Percentiles rank a stretch among this genome's conserved stretches.
These are phyloP conservation scores for Saccharata proteae DNA, from an alignment of 2,329 filamentous ascomycete species.

Conservation along the genomic window DNA sequence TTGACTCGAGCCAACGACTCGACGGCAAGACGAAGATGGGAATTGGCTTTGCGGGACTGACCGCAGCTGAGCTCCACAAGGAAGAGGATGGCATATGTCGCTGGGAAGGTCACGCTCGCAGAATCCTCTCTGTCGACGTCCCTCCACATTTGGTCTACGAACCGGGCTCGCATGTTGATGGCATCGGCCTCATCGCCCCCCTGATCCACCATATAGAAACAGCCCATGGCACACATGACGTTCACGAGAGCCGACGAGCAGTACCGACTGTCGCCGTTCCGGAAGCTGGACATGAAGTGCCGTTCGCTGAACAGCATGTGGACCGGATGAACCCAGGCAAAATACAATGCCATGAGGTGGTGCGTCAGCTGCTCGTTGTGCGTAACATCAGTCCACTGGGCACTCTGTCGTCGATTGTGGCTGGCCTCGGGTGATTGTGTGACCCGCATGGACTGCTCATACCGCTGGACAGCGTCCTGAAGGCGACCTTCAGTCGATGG, in stretches of 20 bases:
- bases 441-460: conserved; percentile 1
- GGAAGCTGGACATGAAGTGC: conserved; percentile 15
- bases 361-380: conserved; percentile 12
- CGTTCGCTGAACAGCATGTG: conserved; percentile 20
- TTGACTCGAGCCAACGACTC: conserved; percentile 10
- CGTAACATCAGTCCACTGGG: conserved; percentile 15
- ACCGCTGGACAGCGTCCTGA: conserved; percentile 9
- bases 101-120: conserved; percentile 11
- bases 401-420: not conserved
- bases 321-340: conserved; percentile 19
- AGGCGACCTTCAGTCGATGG: conserved; percentile 10
- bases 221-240: conserved; percentile 19
- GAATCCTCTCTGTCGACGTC: conserved; percentile 10
- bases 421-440: not conserved
- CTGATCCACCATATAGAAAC: conserved; percentile 12
- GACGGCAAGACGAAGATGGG: conserved; percentile 14
- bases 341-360: conserved; percentile 18
- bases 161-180: conserved; percentile 11
- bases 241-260: conserved; percentile 17
- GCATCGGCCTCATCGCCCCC: conserved; percentile 9
- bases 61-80: conserved; percentile 15
- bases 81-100: conserved; percentile 18
- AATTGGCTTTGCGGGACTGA: conserved; percentile 14
- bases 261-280: conserved; percentile 10
- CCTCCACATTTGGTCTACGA: conserved; percentile 13